Evolutionary conservation across 140 eudicot species (phyloP), one percentile per base, ranked within the genome.

Genomic region (Ambrosia hybrid): DNA sequence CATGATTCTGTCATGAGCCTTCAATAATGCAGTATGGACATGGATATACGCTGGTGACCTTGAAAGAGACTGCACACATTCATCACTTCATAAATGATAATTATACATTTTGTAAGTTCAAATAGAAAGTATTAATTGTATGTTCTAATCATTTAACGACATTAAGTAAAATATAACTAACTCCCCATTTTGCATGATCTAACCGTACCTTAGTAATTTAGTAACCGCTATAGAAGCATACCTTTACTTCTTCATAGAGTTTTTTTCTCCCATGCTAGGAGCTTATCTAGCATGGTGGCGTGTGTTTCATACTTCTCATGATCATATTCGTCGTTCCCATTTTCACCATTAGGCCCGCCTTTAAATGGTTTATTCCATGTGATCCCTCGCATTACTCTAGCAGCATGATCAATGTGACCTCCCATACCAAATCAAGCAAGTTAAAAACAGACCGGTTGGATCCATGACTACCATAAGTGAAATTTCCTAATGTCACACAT

Each of bases 231-330:
- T 6, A 38, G 46, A 55, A 55, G 14, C 61, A 39, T 49, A 94
- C 97, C 99, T 94, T 94, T 16, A 94, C 96, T 94, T 94, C 99
- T 82, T 94, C 99, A 51, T 94, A 94, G 3, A 94, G 90, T 79
- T 94, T 94, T 21, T 77, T 94, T 94, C 87, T 94, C 99, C 99
- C 99, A 94, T 0, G 99, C 99, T 60, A 94, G 85, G 65, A 94
- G 80, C 77, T 94, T 94, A 79, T 94, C 99, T 43, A 94, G 85
- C 63, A 94, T 91, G 45, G 97, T 94, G 49, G 99, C 97, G 67
- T 91, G 99, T 3, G 99, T 94, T 83, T 94, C 99, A 36, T 84
- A 83, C 49, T 88, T 87, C 5, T 88, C 97, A 43, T 82, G 72
- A 51, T 89, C 96, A 52, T 72, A 76, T 51, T 85, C 88, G 67